Percentiles rank a stretch among this genome's conserved stretches.
Evolutionary conservation across 495 filamentous ascomycete genomes (phyloP).

Genomic region (Aspergillus nidulans): DNA sequence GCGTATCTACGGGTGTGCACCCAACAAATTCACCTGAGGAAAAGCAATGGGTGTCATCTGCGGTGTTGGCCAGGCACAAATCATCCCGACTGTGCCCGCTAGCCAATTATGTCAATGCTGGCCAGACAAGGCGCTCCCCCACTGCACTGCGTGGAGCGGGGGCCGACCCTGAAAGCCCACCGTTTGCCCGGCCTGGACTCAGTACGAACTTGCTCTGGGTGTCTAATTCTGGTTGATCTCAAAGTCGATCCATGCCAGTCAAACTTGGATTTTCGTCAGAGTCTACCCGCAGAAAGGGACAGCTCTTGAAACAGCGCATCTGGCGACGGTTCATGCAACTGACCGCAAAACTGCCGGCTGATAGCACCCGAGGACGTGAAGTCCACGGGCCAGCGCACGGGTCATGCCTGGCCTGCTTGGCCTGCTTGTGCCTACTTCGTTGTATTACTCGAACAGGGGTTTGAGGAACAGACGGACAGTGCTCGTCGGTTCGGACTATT

Average conservation of each 20-base stretch:
- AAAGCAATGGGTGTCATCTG: conserved; percentile 2
- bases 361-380: too few species aligned
- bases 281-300: not conserved
- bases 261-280: not conserved
- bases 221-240: not conserved
- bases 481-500: not conserved
- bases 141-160: not conserved
- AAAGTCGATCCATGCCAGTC: not conserved
- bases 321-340: not conserved
- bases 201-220: not conserved
- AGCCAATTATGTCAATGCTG: not conserved
- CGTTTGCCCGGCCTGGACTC: not conserved
- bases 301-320: not conserved
- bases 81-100: not conserved
- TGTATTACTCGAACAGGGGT: not conserved
- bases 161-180: not conserved
- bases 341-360: not conserved
- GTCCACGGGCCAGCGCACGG: not conserved
- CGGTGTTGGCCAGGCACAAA: not conserved
- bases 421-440: not conserved
- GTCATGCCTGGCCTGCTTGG: not conserved
- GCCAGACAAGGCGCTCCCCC: not conserved
- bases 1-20: not conserved
- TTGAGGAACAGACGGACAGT: not conserved
- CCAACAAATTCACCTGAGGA: not conserved